phyloP scores from a whole-genome alignment of 75 land plant genomes.

The Adiantum capillusveneris region DNA sequence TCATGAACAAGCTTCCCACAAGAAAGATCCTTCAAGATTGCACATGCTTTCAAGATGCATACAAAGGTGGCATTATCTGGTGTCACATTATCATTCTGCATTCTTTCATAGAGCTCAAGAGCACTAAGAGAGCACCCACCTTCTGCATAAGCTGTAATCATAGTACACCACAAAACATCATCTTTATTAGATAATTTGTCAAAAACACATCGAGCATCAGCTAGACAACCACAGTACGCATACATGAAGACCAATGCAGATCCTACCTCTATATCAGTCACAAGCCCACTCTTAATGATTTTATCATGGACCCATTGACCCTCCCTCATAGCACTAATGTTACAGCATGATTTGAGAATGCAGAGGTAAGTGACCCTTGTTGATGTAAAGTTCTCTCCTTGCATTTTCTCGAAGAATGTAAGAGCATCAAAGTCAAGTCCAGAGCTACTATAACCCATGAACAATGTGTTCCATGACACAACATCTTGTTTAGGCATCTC shows the following conservation, averaged over 20 bases:
- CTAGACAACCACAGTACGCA: slow-evolving; percentile 14
- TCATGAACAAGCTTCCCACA: slow-evolving; percentile 7
- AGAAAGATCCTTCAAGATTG: neutral
- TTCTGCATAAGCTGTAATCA: slow-evolving; percentile 23
- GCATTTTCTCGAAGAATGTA: slow-evolving; percentile 15
- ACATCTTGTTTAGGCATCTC: slow-evolving; percentile 23
- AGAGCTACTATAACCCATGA: slow-evolving; percentile 32
- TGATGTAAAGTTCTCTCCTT: neutral
- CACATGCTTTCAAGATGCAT: slow-evolving; percentile 10
- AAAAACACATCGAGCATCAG: slow-evolving; percentile 7
- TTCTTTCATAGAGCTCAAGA: slow-evolving; percentile 3
- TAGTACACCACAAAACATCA: slow-evolving; percentile 14
- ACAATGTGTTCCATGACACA: slow-evolving; percentile 46
- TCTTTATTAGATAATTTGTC: slow-evolving; percentile 2
- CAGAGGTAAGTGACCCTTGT: slow-evolving; percentile 2
- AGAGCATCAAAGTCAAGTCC: slow-evolving; percentile 17
- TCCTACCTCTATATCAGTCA: slow-evolving; percentile 11
- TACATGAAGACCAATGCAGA: slow-evolving; percentile 15
- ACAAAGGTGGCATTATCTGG: slow-evolving; percentile 11
- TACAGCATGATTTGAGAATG: slow-evolving; percentile 13
- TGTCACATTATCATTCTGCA: slow-evolving; percentile 16
- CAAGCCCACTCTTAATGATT: slow-evolving; percentile 6
- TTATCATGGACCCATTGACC: slow-evolving; percentile 12
- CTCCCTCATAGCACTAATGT: slow-evolving; percentile 5
- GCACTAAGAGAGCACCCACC: slow-evolving; percentile 7